These are phyloP conservation scores for Choanephora cucurbitarum DNA, from an alignment of 371 early-diverging fungal species.

Conservation along the genomic window DNA sequence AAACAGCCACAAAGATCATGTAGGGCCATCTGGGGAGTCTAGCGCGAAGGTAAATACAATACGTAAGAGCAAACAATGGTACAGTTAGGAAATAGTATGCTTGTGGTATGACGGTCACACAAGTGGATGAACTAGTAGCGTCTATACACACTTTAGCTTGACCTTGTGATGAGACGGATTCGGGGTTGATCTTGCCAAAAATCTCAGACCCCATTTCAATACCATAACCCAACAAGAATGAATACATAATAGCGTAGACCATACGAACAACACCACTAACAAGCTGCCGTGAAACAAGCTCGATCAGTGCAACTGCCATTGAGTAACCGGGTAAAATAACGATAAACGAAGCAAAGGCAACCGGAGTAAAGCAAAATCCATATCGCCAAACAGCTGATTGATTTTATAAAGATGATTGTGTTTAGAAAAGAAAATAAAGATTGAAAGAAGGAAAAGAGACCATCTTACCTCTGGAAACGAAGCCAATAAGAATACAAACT, in stretches of 20 bases:
- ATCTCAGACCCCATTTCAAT: slow-evolving; percentile 69
- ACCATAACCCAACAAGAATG: slow-evolving; percentile 80
- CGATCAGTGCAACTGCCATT: slow-evolving; percentile 77
- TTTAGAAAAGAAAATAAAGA: slow-evolving; percentile 5
- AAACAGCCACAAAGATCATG: slow-evolving; percentile 42
- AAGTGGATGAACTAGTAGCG: slow-evolving; percentile 27
- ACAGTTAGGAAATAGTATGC: slow-evolving; percentile 41
- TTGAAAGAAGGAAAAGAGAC: background rate
- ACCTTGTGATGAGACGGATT: slow-evolving; percentile 19
- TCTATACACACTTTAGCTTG: slow-evolving; percentile 14
- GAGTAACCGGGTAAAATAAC: slow-evolving; percentile 74
- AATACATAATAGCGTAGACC: slow-evolving; percentile 77
- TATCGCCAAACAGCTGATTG: slow-evolving; percentile 29
- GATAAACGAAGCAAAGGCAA: slow-evolving; percentile 56
- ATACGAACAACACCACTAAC: slow-evolving; percentile 86
- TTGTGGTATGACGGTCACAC: slow-evolving; percentile 29
- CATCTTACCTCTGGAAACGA: slow-evolving; percentile 55
- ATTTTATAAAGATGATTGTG: background rate
- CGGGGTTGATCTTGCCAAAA: slow-evolving; percentile 41
- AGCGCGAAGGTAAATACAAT: slow-evolving; percentile 47
- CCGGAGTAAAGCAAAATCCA: slow-evolving; percentile 50
- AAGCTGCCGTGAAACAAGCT: slow-evolving; percentile 81
- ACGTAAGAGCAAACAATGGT: slow-evolving; percentile 45
- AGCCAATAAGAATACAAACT: slow-evolving; percentile 68
- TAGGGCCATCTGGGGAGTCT: slow-evolving; percentile 40